Percentiles rank a stretch among this genome's conserved stretches.
phyloP scores from a whole-genome alignment of 495 filamentous ascomycete species.

The Talaromyces borbonicus region DNA sequence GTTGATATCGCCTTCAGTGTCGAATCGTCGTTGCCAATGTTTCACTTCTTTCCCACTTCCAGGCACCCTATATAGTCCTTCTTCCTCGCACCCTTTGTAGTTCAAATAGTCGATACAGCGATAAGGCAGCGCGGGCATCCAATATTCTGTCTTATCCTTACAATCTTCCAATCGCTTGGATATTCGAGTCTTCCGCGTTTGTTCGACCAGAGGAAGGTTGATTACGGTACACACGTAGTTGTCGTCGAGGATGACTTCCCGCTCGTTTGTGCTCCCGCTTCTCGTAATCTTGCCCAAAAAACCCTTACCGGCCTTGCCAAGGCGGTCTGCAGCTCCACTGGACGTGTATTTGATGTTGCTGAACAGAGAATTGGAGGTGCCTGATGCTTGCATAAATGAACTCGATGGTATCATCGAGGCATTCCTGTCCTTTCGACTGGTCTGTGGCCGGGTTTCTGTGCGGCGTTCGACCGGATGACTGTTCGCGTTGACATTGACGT shows the following conservation, averaged over 20 bases:
- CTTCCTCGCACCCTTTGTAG: constrained; percentile 79
- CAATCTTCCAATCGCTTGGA: constrained; percentile 75
- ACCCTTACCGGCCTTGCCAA: constrained; percentile 66
- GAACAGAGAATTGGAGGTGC: constrained; percentile 55
- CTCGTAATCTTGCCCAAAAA: constrained; percentile 67
- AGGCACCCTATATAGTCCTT: constrained; percentile 81
- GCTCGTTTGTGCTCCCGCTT: constrained; percentile 60
- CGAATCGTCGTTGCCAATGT: constrained; percentile 79
- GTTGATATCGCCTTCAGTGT: constrained; percentile 73
- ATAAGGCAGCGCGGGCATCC: constrained; percentile 92
- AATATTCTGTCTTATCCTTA: constrained; percentile 88
- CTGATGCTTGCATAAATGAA: constrained; percentile 52
- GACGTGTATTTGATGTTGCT: constrained; percentile 62
- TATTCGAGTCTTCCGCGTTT: constrained; percentile 78
- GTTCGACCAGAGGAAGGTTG: constrained; percentile 69
- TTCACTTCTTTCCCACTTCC: constrained; percentile 77
- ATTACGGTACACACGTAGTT: constrained; percentile 70
- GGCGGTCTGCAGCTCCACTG: constrained; percentile 58
- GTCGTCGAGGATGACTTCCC: constrained; percentile 59
- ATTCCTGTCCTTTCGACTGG: constrained; percentile 37
- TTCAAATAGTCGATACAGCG: constrained; percentile 90
- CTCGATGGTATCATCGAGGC: constrained; percentile 41
- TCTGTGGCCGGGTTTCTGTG: constrained; percentile 18
- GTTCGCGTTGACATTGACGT: too few species aligned
- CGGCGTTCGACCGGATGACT: constrained; percentile 57